Base-by-base conservation (phyloP, 2,329 filamentous ascomycete genomes). In the Gaeumannomyces tritici region DNA sequence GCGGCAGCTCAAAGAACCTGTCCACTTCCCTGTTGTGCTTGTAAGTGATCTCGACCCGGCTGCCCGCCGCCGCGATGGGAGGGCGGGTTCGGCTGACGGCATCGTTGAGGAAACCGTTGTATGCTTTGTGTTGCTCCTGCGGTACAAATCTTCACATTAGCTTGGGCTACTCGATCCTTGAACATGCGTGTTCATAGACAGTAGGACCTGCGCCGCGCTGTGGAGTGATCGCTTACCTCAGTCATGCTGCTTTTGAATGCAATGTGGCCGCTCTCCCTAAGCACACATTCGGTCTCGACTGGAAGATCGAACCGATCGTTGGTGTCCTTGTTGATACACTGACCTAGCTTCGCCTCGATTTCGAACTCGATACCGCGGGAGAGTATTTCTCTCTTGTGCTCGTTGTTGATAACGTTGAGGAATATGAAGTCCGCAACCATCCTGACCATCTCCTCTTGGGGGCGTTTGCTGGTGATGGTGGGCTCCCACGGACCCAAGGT, bases 281-380 rank as follows among this genome's bases (percentile, higher is more conserved):
- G 74, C 8, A 96, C 78, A 59, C 85, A 89, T 71, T 95, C 89
- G 0, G 90, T 88, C 27, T 81, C 74, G 5, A 95, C 80, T 7
- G 85, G 84, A 12, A 93, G 75, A 12, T 82, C 77, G 29, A 93
- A 77, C n/a, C 91, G 83, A 58, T 87, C 80, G 63, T 88, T 84
- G 8, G 85, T 89, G 64, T 88, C 83, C 70, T 85, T 86, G 72
- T 91, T 87, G 63, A 93, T 84, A 18, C 98, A 80, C 29, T 86
- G 88, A 24, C 95, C 95, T 59, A 98, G 80, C 74, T 98, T 98
- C 12, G 92, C 95, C 76, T 99, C 95, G 62, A 99, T 90, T 74
- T 99, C 95, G 61, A 97, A 87, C 64, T 91, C 83, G 18, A 92
- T 88, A 8, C 85, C 86, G 21, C 83, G 81, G 61, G 83, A 82